phyloP scores from a whole-genome alignment of 2,329 filamentous ascomycete species.

The Aspergillus versicolor region DNA sequence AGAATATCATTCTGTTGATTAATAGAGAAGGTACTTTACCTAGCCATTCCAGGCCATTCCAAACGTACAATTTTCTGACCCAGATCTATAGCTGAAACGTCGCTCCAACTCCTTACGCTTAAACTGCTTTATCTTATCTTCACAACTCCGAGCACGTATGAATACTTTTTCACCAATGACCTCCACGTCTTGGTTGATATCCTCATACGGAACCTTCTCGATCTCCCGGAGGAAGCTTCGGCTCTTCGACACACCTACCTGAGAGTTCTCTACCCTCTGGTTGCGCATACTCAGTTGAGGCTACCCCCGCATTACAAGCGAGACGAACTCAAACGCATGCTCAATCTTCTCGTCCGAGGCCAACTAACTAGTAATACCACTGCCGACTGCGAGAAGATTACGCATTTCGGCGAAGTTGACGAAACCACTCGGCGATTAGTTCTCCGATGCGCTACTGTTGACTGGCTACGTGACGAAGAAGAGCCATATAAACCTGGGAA shows the following conservation, averaged over 20 bases:
- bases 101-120: slow-evolving; percentile 90
- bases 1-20: slow-evolving; percentile 92
- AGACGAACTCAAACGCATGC: slow-evolving; percentile 74
- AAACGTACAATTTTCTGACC: slow-evolving; percentile 13
- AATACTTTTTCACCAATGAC: slow-evolving; percentile 99
- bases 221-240: slow-evolving; percentile 76
- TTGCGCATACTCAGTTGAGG: slow-evolving; percentile 87
- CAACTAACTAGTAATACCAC: slow-evolving; percentile 59
- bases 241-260: slow-evolving; percentile 88
- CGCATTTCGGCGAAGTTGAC: slow-evolving; percentile 51
- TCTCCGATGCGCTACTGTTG: slow-evolving; percentile 45
- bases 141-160: slow-evolving; percentile 84
- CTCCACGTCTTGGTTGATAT: slow-evolving; percentile 91
- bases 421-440: slow-evolving; percentile 51
- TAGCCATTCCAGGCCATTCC: neutral
- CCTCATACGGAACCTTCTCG: slow-evolving; percentile 93
- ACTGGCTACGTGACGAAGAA: slow-evolving; percentile 44
- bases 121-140: slow-evolving; percentile 95
- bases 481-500: slow-evolving; percentile 12
- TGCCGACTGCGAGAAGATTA: slow-evolving; percentile 44
- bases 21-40: slow-evolving; percentile 72
- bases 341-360: slow-evolving; percentile 71
- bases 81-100: slow-evolving; percentile 66
- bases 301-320: slow-evolving; percentile 88
- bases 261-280: slow-evolving; percentile 82